These are phyloP conservation scores for Elsinoe ampelina DNA, from an alignment of 2,329 filamentous ascomycete genomes.

Conservation along the genomic window DNA sequence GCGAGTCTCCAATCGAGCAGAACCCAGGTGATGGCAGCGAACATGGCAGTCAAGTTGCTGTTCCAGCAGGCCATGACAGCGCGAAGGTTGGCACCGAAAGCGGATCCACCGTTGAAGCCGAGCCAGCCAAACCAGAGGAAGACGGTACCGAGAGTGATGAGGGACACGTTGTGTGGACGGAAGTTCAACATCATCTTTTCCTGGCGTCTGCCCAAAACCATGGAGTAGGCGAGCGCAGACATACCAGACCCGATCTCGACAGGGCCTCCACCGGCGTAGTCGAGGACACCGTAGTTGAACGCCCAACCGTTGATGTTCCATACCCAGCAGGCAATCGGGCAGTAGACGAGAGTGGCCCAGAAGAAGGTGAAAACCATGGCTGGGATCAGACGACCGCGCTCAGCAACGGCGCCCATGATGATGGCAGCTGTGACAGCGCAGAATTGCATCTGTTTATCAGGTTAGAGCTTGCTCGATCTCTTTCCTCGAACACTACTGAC, in stretches of 20 bases:
- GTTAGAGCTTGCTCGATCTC: background rate
- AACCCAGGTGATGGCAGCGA: slow-evolving; percentile 87
- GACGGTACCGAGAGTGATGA: slow-evolving; percentile 90
- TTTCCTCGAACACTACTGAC: slow-evolving; percentile 35
- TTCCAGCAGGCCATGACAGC: slow-evolving; percentile 98
- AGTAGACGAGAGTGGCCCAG: slow-evolving; percentile 97
- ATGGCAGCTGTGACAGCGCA: slow-evolving; percentile 87
- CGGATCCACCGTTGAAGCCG: slow-evolving; percentile 82
- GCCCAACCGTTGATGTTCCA: slow-evolving; percentile 96
- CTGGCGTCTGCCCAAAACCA: slow-evolving; percentile 89
- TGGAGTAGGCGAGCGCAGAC: slow-evolving; percentile 88
- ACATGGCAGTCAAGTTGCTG: slow-evolving; percentile 85
- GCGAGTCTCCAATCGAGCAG: slow-evolving; percentile 91
- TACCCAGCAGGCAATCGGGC: slow-evolving; percentile 89
- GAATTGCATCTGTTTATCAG: slow-evolving; percentile 73
- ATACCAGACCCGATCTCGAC: slow-evolving; percentile 95
- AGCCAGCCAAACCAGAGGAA: slow-evolving; percentile 99
- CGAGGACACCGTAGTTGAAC: slow-evolving; percentile 80
- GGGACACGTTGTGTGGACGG: slow-evolving; percentile 94
- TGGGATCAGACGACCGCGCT: slow-evolving; percentile 85
- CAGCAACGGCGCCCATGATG: slow-evolving; percentile 81
- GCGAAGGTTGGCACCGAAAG: slow-evolving; percentile 63
- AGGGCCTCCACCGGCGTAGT: slow-evolving; percentile 92
- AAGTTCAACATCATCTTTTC: slow-evolving; percentile 99
- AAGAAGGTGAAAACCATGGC: slow-evolving; percentile 92